Evolutionary conservation across 1,284 basidiomycete species (phyloP), one percentile per base, ranked within the genome.

Genomic region (Earliella scabrosa): DNA sequence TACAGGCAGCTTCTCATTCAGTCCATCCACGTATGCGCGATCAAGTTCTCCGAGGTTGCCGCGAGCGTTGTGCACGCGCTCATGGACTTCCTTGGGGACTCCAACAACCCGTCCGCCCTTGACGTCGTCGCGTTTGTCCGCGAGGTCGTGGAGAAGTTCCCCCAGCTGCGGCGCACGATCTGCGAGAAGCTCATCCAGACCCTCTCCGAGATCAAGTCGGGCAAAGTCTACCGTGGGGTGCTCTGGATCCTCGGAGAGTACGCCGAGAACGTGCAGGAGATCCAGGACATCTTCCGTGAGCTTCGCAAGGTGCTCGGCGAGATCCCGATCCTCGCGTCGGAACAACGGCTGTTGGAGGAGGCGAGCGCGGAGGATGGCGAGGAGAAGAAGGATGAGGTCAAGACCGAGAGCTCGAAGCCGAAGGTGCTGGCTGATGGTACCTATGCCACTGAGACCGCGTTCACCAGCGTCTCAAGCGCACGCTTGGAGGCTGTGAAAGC

Each of bases 241-340:
- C 82, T 99, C 53, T 99, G 97, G 97, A 98, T 99, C 63, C 83
- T 98, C 13, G 97, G 97, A 63, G 97, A 99, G 76, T 99, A 99
- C 68, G 87, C 90, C 44, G 86, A 89, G 48, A 77, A 78, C 10
- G 69, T 76, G 2, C 60, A 72, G 52, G 90, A 92, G 58, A 92
- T 97, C 63, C 82, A 88, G 58, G 79, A 76, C 45, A 83, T 89
- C 2, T 86, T 98, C 81, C 78, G 82, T 54, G 93, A 95, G 73
- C 82, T 98, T 47, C 82, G 96, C 54, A 89, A 90, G 68, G 92
- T 96, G 5, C 75, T 99, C 34, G 97, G 97, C 16, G 97, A 99
- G 76, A 91, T 99, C 38, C 97, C 97, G 4, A 98, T 99, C 52
- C 76, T 98, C 34, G 95, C 97, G 1, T 88, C 90, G 0, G 95